phyloP scores from a whole-genome alignment of 176 grass and related monocot species.

The Saccharum officinarum region DNA sequence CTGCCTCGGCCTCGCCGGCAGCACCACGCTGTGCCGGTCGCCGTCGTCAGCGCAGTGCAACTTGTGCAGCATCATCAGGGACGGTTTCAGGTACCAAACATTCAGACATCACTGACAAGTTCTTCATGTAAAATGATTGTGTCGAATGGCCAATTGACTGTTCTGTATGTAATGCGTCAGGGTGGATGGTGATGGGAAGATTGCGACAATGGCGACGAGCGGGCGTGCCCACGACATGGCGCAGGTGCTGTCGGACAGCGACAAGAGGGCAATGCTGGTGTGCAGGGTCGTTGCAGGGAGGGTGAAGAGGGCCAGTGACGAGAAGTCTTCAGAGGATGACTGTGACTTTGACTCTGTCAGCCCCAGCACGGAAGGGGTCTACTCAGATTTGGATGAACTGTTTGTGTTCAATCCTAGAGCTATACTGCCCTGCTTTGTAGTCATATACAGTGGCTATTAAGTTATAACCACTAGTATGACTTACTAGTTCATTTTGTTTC shows the following conservation, averaged over 20 bases:
- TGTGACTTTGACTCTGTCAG: slow-evolving; percentile 45
- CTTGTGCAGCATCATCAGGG: slow-evolving; percentile 66
- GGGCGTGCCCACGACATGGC: slow-evolving; percentile 59
- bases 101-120: background rate
- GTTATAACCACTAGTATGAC: background rate
- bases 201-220: slow-evolving; percentile 69
- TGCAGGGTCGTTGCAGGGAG: slow-evolving; percentile 94
- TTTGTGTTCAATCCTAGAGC: slow-evolving; percentile 70
- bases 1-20: slow-evolving; percentile 42
- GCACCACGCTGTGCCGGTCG: slow-evolving; percentile 51
- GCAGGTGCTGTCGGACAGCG: background rate
- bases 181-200: slow-evolving; percentile 55
- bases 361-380: slow-evolving; percentile 21
- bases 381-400: slow-evolving; percentile 72
- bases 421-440: slow-evolving; percentile 86
- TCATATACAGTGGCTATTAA: slow-evolving; percentile 73
- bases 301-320: slow-evolving; percentile 53
- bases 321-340: slow-evolving; percentile 20
- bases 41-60: slow-evolving; percentile 41
- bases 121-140: background rate
- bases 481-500: background rate
- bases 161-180: background rate
- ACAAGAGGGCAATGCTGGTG: slow-evolving; percentile 77
- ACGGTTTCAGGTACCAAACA: slow-evolving; percentile 57
- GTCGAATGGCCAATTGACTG: background rate